Conservation (phyloP, 2,329 filamentous ascomycete species). For the Aspergillus sp. region DNA sequence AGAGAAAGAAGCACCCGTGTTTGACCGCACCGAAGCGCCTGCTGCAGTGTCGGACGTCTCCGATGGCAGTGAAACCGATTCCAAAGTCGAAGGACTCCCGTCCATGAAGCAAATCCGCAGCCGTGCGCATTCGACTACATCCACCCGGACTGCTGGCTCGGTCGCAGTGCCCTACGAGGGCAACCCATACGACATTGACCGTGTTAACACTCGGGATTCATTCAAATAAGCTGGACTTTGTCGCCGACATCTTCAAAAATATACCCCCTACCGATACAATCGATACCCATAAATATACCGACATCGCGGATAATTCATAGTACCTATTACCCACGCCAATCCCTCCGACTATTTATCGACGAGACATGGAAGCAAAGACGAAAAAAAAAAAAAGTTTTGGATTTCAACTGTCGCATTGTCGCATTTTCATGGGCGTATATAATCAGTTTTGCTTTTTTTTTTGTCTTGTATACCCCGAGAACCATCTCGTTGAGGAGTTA, state of each 20-base stretch:
- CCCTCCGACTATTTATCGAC: conserved; percentile 3
- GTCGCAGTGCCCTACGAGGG: conserved; percentile 33
- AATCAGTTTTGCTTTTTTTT: not conserved
- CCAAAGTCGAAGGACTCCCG: conserved; percentile 13
- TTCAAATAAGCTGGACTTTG: conserved; percentile 16
- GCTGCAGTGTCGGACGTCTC: conserved; percentile 12
- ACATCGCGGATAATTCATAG: conserved; percentile 15
- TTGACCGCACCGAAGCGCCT: conserved; percentile 31
- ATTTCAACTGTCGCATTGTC: not conserved
- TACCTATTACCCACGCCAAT: conserved; percentile 5
- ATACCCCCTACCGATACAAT: not conserved
- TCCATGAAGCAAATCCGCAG: conserved; percentile 20
- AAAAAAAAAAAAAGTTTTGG: conserved; percentile 2
- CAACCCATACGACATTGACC: conserved; percentile 41
- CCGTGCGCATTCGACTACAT: conserved; percentile 21
- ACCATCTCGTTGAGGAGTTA: not conserved
- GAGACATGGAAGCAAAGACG: conserved; percentile 8
- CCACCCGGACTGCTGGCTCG: conserved; percentile 18
- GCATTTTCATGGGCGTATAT: not conserved
- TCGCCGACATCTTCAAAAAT: no score
- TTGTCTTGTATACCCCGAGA: not conserved
- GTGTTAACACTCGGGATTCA: conserved; percentile 38
- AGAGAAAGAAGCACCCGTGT: conserved; percentile 10
- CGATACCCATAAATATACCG: conserved; percentile 1
- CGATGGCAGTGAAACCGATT: conserved; percentile 21